phyloP scores from a whole-genome alignment of 148 eudicot genomes.

The Cornus controversa region DNA sequence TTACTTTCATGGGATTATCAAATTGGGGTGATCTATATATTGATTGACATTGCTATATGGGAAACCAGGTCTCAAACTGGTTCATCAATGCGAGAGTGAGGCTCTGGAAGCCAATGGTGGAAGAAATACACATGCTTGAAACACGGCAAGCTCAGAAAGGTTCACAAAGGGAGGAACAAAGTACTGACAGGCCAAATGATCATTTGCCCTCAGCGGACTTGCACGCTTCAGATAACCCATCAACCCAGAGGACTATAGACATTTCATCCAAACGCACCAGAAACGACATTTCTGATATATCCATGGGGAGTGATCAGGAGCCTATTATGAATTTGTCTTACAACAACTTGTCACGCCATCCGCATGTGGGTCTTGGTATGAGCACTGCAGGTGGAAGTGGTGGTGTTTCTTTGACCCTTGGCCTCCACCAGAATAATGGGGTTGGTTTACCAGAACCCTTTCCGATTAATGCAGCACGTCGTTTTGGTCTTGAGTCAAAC shows the following conservation, averaged over 20 bases:
- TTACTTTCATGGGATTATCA: background rate
- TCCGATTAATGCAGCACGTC: conserved; percentile 42
- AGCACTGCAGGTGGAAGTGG: conserved; percentile 26
- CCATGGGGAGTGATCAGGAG: conserved; percentile 17
- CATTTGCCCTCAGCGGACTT: conserved; percentile 22
- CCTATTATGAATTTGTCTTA: conserved; percentile 28
- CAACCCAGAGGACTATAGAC: conserved; percentile 19
- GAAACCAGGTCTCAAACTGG: conserved; percentile 59
- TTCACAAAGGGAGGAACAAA: conserved; percentile 26
- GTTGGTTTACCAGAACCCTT: conserved; percentile 35
- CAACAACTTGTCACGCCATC: conserved; percentile 17
- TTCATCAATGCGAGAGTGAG: conserved; percentile 66
- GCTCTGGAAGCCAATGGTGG: conserved; percentile 73
- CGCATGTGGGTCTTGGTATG: conserved; percentile 17
- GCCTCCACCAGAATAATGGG: conserved; percentile 48
- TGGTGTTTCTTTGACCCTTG: conserved; percentile 51
- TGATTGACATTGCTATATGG: conserved; percentile 4
- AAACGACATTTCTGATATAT: conserved; percentile 23
- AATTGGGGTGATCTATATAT: background rate
- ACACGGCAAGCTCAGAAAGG: conserved; percentile 39
- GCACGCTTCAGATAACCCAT: conserved; percentile 21
- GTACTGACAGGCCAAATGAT: conserved; percentile 13
- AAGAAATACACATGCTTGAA: conserved; percentile 60
- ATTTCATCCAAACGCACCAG: conserved; percentile 32
- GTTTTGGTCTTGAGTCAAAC: conserved; percentile 40